A percentile compares a stretch with the other conserved stretches of the same genome.
phyloP scores from a whole-genome alignment of 352 stramenopile genomes.

The Phytophthora boehmeriae region DNA sequence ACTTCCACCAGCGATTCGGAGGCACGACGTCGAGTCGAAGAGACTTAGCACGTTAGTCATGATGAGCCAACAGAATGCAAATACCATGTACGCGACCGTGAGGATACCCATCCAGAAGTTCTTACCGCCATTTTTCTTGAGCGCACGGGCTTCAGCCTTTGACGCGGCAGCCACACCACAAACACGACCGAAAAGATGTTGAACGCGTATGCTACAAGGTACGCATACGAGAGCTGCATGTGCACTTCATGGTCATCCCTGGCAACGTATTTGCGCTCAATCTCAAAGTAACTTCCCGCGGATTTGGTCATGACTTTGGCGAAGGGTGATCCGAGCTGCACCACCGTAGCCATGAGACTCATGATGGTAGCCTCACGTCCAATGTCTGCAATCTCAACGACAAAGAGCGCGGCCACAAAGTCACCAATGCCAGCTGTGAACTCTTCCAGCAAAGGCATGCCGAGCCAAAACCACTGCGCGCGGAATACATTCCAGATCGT shows the following conservation, averaged over 20 bases:
- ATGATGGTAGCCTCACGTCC: constrained; percentile 60
- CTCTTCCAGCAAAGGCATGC: constrained; percentile 53
- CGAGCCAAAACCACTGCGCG: constrained; percentile 75
- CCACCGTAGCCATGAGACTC: constrained; percentile 47
- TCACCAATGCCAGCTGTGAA: constrained; percentile 53
- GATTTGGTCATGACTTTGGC: constrained; percentile 59
- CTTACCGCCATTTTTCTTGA: constrained; percentile 46
- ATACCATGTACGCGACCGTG: constrained; percentile 42
- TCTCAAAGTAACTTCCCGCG: constrained; percentile 58
- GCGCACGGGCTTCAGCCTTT: constrained; percentile 56
- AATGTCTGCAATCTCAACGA: constrained; percentile 51
- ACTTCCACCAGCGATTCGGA: constrained; percentile 52
- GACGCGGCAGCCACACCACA: constrained; percentile 48
- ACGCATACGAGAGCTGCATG: constrained; percentile 54
- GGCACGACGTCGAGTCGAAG: constrained; percentile 52
- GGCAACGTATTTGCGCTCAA: constrained; percentile 46
- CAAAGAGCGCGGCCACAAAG: constrained; percentile 53
- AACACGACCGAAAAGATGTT: constrained; percentile 58
- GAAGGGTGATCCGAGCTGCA: constrained; percentile 50
- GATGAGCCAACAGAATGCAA: constrained; percentile 58
- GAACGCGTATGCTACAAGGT: constrained; percentile 61
- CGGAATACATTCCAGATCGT: constrained; percentile 74
- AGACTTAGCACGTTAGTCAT: constrained; percentile 69
- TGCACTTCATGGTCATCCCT: constrained; percentile 49
- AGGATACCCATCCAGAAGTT: constrained; percentile 44